Percentiles rank a stretch among this genome's conserved stretches.
Conservation (phyloP, 2,329 filamentous ascomycete genomes). For the Plectosphaerella sp. region DNA sequence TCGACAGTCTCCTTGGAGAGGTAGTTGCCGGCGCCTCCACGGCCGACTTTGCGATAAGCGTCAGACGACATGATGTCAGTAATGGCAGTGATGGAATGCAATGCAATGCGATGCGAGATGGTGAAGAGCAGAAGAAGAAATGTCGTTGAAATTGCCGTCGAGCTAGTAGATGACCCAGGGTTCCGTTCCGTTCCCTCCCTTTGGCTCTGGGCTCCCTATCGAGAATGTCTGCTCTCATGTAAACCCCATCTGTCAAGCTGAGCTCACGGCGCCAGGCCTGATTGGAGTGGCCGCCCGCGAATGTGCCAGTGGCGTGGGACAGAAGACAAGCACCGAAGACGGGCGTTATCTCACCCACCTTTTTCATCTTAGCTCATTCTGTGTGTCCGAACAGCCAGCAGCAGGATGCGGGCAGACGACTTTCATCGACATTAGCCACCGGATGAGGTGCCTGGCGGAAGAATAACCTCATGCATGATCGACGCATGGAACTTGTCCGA, state of each 20-base stretch:
- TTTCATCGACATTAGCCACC: no score
- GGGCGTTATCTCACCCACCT: neutral
- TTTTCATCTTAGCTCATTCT: neutral
- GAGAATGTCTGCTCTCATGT: no score
- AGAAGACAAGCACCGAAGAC: neutral
- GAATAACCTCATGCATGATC: no score
- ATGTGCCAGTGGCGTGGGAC: no score
- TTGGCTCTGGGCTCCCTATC: no score
- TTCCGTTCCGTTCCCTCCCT: no score
- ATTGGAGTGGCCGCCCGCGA: neutral
- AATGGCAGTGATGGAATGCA: neutral
- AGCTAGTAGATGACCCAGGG: no score
- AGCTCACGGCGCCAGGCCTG: neutral
- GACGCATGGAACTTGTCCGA: no score
- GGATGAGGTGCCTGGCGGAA: no score
- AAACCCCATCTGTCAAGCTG: no score
- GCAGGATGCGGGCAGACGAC: no score
- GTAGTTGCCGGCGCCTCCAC: slow-evolving; percentile 63
- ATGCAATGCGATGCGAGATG: neutral
- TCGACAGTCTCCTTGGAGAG: slow-evolving; percentile 47
- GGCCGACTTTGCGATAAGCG: slow-evolving; percentile 48
- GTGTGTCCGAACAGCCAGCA: neutral
- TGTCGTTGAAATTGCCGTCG: neutral
- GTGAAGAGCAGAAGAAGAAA: neutral
- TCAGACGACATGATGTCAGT: slow-evolving; percentile 24